Percentiles rank a stretch among this genome's conserved stretches.
Conservation (phyloP, 306 rosid species). For the Cucurbita maxima region DNA sequence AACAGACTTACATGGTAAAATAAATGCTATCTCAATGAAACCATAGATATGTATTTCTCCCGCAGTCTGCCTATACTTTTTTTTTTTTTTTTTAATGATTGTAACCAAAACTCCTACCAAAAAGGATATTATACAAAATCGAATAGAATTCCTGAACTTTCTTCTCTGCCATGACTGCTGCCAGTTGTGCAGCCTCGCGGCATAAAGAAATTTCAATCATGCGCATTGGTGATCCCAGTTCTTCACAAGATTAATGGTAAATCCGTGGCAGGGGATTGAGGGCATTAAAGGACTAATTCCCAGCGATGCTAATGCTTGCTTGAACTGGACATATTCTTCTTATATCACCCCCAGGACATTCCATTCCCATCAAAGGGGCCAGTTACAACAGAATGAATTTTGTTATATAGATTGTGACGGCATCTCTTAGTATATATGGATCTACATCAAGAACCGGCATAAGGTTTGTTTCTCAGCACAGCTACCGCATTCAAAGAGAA, state of each 20-base stretch:
- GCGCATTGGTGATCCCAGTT: constrained; percentile 18
- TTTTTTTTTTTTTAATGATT: not conserved
- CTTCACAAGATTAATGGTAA: constrained; percentile 7
- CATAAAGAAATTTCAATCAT: constrained; percentile 19
- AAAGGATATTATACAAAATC: constrained; percentile 36
- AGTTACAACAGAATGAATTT: not conserved
- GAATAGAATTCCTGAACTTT: constrained; percentile 38
- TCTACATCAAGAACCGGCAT: not conserved
- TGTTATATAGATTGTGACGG: constrained; percentile 2
- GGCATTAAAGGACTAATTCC: not conserved
- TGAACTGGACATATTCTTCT: not conserved
- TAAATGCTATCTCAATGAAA: constrained; percentile 4
- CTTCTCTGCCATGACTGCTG: constrained; percentile 30
- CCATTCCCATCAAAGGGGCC: not conserved
- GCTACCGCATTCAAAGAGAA: not conserved
- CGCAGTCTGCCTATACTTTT: constrained; percentile 19
- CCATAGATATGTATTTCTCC: constrained; percentile 9
- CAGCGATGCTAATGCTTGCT: not conserved
- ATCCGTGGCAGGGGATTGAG: not conserved
- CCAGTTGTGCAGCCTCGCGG: constrained; percentile 36
- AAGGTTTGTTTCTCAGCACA: not conserved
- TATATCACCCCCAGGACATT: not conserved
- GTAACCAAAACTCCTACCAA: constrained; percentile 7
- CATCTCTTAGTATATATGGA: constrained; percentile 1
- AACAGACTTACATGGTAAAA: not conserved